Base-by-base conservation (phyloP, 768 basidiomycete species). In the Mrakia hoshinonis region DNA sequence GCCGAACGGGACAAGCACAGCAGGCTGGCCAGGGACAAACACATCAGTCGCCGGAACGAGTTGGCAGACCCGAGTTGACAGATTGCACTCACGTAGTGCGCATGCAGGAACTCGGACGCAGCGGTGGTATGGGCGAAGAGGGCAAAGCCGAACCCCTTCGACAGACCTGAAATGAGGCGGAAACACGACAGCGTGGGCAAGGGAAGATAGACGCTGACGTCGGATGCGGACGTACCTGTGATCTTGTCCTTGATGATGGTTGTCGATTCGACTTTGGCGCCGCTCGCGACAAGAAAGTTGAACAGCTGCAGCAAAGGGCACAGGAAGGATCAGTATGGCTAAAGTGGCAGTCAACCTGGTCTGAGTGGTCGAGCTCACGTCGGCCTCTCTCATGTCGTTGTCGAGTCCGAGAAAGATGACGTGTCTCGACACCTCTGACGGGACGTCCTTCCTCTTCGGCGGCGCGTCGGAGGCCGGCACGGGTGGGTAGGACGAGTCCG, bases 101-200 rank as follows among this genome's bases (percentile, higher is more conserved):
- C 89, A 74, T 91, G 88, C 79, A 99, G 88, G 79, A 97, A 98
- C 15, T 89, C 87, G 67, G 89, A 87, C 24, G 96, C 94, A 70
- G 91, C 90, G 76, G 91, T 90, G 69, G 89, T 83, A 75, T 84
- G 87, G 52, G 88, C 81, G 79, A 99, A 99, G 81, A 92, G 90
- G 76, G 92, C 94, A 80, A 99, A 99, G 71, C 93, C 96, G 79
- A 97, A 97, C 77, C 91, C 90, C 81, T 95, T 95, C 68, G 94
- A 94, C 74, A 84, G 81, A 87, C 91, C 91, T 92, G 61, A 31
- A 43, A 31, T 9, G 9, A 10, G 46, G 1, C 26, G 4, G 15
- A 22, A 49, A 58, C 18, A 29, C 15, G 84, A 82, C 82, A 85
- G 82, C 83, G 81, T 81, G 84, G 85, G 89, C 89, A 83, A 82